These are phyloP conservation scores for Xerocomus potaroensis DNA, from an alignment of 768 basidiomycete genomes.

Conservation along the genomic window DNA sequence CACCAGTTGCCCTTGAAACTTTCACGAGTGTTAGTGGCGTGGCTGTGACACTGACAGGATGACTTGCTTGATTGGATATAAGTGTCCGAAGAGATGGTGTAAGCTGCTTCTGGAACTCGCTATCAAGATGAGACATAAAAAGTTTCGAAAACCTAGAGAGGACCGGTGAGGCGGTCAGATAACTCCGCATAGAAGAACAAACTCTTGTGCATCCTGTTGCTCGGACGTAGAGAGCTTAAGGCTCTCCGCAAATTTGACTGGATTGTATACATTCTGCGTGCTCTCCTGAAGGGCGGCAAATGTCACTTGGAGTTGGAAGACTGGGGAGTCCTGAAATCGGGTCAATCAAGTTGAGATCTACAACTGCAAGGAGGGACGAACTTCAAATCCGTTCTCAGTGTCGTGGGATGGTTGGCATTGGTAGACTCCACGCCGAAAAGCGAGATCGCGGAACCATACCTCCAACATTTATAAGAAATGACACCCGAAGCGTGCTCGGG, in stretches of 20 bases:
- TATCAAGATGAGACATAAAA: slow-evolving; percentile 85
- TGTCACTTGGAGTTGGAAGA: slow-evolving; percentile 72
- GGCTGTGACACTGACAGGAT: not conserved
- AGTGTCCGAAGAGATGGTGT: slow-evolving; percentile 59
- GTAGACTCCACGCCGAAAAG: slow-evolving; percentile 83
- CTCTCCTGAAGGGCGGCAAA: slow-evolving; percentile 85
- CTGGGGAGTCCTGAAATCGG: slow-evolving; percentile 59
- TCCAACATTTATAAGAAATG: slow-evolving; percentile 28
- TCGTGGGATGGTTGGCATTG: slow-evolving; percentile 59
- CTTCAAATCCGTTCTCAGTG: slow-evolving; percentile 40
- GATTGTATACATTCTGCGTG: slow-evolving; percentile 70
- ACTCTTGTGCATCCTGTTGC: slow-evolving; percentile 99
- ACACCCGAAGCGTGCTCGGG: not conserved
- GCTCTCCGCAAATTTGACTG: slow-evolving; percentile 78
- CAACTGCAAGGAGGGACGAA: slow-evolving; percentile 19
- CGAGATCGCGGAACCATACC: slow-evolving; percentile 89
- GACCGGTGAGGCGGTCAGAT: slow-evolving; percentile 1
- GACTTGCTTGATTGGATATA: slow-evolving; percentile 64
- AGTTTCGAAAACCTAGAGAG: slow-evolving; percentile 81
- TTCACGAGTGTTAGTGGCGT: slow-evolving; percentile 6
- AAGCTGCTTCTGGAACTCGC: slow-evolving; percentile 81
- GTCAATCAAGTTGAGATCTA: not conserved
- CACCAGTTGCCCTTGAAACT: slow-evolving; percentile 86
- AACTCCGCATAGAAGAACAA: slow-evolving; percentile 20
- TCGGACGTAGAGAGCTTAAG: slow-evolving; percentile 75